phyloP scores from a whole-genome alignment of 345 rosid species.

The Viola odorata region DNA sequence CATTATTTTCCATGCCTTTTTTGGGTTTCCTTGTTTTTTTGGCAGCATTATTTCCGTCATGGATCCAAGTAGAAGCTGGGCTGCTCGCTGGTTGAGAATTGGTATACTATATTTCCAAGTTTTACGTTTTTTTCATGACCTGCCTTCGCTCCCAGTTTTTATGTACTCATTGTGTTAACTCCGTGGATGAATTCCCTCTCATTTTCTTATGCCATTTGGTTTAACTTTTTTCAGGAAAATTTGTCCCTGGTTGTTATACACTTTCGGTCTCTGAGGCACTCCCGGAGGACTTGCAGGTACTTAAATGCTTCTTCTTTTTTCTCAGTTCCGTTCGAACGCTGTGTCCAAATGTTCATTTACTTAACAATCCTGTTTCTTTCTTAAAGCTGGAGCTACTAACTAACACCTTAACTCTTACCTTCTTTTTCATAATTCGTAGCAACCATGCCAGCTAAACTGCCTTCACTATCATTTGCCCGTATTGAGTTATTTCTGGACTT shows the following conservation, averaged over 20 bases:
- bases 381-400: neutral
- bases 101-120: slow-evolving; percentile 38
- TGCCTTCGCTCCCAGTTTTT: neutral
- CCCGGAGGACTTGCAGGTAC: slow-evolving; percentile 80
- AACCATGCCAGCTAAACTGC: no score
- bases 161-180: neutral
- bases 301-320: slow-evolving; percentile 1
- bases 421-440: no score
- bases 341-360: neutral
- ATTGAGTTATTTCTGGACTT: no score
- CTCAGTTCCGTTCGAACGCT: neutral
- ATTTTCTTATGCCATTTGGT: neutral
- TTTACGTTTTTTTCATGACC: neutral
- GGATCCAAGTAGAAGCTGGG: slow-evolving; percentile 96
- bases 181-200: neutral
- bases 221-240: slow-evolving; percentile 48
- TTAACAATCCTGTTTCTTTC: neutral
- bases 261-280: slow-evolving; percentile 81
- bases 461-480: no score
- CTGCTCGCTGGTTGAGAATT: slow-evolving; percentile 93
- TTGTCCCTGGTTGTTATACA: slow-evolving; percentile 82
- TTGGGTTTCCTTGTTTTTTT: neutral
- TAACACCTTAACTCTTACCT: no score
- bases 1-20: neutral
- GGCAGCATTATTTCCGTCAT: slow-evolving; percentile 83